A percentile compares a stretch with the other conserved stretches of the same genome.
Conservation (phyloP, 768 basidiomycete genomes). For the Paxillus involutus region DNA sequence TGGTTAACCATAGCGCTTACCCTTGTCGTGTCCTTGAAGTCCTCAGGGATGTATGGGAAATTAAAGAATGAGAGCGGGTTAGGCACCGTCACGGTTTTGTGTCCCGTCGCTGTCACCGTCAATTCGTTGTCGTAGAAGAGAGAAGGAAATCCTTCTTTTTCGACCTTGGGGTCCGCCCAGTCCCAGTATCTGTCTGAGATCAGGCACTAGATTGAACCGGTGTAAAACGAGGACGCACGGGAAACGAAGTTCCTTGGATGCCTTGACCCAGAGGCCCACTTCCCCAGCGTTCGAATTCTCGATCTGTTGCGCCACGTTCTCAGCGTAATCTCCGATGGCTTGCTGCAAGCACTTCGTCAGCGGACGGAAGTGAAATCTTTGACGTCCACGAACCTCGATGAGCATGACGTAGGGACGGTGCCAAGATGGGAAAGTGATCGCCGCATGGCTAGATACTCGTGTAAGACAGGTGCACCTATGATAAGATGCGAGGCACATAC, state of each 20-base stretch:
- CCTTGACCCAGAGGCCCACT: conserved; percentile 15
- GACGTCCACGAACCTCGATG: conserved; percentile 15
- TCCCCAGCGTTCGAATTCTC: conserved; percentile 19
- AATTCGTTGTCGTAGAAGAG: conserved; percentile 17
- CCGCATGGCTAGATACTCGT: conserved; percentile 13
- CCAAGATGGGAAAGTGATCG: conserved; percentile 24
- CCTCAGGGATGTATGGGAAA: conserved; percentile 15
- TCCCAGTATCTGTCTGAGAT: conserved; percentile 25
- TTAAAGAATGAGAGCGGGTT: conserved; percentile 21
- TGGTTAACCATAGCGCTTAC: conserved; percentile 1
- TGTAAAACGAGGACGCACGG: conserved; percentile 17
- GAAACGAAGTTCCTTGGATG: conserved; percentile 26
- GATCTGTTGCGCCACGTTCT: conserved; percentile 23
- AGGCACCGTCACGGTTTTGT: conserved; percentile 7
- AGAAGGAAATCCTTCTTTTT: conserved; percentile 19
- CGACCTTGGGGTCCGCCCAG: conserved; percentile 24
- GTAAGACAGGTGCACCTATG: neutral
- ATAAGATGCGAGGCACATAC: conserved; percentile 10
- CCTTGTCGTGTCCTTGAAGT: conserved; percentile 15
- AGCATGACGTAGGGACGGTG: conserved; percentile 29
- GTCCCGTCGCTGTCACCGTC: conserved; percentile 3
- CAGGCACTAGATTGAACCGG: neutral
- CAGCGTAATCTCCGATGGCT: conserved; percentile 26
- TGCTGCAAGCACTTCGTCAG: conserved; percentile 16
- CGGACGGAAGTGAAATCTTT: neutral